Conservation (phyloP, 345 rosid genomes). For the Arabis alpina region DNA sequence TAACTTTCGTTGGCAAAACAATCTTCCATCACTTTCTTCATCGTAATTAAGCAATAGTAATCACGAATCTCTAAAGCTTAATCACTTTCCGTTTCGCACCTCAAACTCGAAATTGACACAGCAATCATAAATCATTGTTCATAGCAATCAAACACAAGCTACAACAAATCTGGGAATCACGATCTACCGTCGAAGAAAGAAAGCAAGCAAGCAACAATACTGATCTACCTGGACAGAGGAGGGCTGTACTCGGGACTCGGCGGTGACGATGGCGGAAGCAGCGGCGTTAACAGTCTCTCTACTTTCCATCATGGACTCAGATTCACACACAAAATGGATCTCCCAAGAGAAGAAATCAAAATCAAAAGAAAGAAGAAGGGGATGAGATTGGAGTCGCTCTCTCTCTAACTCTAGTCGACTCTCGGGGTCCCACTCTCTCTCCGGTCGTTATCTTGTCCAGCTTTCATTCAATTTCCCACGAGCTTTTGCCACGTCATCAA, state of each 20-base stretch:
- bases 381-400: slow-evolving; percentile 33
- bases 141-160: no score
- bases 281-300: slow-evolving; percentile 89
- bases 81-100: neutral
- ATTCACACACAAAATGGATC: slow-evolving; percentile 43
- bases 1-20: neutral
- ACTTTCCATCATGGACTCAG: slow-evolving; percentile 53
- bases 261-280: slow-evolving; percentile 87
- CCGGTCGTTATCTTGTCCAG: slow-evolving; percentile 62
- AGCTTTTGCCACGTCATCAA: slow-evolving; percentile 59
- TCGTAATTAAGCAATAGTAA: slow-evolving; percentile 4
- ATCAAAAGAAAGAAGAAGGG: neutral
- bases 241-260: slow-evolving; percentile 87
- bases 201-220: neutral
- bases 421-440: slow-evolving; percentile 26
- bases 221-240: slow-evolving; percentile 59
- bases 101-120: neutral
- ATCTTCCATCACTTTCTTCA: no score
- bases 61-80: neutral
- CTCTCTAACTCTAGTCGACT: neutral
- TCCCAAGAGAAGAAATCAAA: slow-evolving; percentile 12
- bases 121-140: slow-evolving; percentile 7
- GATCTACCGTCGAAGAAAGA: neutral
- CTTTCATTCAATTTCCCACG: slow-evolving; percentile 54
- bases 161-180: slow-evolving; percentile 22